Evolutionary conservation across 2,329 filamentous ascomycete species (phyloP), one percentile per base, ranked within the genome.

Genomic region (Pseudocercospora crystallina): DNA sequence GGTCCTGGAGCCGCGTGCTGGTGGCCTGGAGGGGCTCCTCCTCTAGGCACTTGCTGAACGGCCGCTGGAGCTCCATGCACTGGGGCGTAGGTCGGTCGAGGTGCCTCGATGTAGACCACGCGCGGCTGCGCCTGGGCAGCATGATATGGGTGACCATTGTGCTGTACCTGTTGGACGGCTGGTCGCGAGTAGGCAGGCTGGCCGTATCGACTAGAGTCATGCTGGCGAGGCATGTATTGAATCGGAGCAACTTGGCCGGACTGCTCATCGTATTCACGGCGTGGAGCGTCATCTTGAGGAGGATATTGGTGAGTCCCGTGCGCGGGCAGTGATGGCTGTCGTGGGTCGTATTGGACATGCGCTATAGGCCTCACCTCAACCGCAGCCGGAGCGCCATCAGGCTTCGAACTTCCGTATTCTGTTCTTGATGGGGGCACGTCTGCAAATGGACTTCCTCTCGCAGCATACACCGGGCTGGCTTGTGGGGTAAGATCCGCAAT

Each of bases 61-160:
- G 60, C 58, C 8, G 66, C 65, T n/a, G 65, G 66, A 15, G 65
- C 65, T 30, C 66, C 66, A 48, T 69, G 65, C 2, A 68, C 56
- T 14, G 63, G 20, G 20, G 41, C 31, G 30, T 49, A 43, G 29
- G 38, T 39, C 17, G 54, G 39, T 3, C 46, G 55, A 9, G 51
- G 42, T 17, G 40, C 31, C 10, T 53, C 29, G 11, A 51, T 41
- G 17, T 55, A 57, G 13, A 53, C 42, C 11, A 56, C 36, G 33
- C 44, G 48, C n/a, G 46, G 47, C 17, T 34, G 45, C 11, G 32
- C 32, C 14, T 47, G 39, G 34, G 30, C 26, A 14, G 8, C 8
- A 15, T 45, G 30, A 14, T 53, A 46, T 11, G 36, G 17, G 15
- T 30, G 13, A 43, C 33, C 14, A 14, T 30, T 8, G 13, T 34